Evolutionary conservation across 345 rosid genomes (phyloP), one percentile per base, ranked within the genome.

Genomic region (Linum lewisii): DNA sequence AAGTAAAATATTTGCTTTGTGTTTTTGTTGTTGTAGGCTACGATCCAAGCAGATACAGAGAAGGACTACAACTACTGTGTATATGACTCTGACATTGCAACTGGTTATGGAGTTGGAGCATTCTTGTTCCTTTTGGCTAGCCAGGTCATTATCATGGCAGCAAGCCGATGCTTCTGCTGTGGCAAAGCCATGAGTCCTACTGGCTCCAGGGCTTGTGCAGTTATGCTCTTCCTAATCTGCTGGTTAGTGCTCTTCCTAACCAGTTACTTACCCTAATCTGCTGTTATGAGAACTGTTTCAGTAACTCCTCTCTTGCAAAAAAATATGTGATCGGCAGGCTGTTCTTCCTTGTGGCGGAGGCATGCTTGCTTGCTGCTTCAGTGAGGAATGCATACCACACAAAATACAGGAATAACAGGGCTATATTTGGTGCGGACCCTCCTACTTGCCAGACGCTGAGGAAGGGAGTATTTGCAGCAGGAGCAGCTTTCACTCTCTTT

Each of bases 121-220:
- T 85, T 93, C 49, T 64, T 77, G 66, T 85, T 93, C 69, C 91
- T 93, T 57, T 53, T 89, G 72, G 68, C 63, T 21, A 75, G 89
- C 65, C 99, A 93, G 66, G 77, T 70, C 67, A 70, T 93, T 60
- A 75, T 93, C n/a, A 93, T 88, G 97, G 80, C 37, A 11, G 97
- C 85, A n/a, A 88, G 86, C 71, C 67, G 82, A 58, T 93, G 99
- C 77, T 87, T 89, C 82, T 93, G 97, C 85, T 89, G 95, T 22
- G 97, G 95, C 20, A 85, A 77, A 75, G 65, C 94, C 11, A 78
- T 93, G 44, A 83, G 72, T 68, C 91, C 95, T 1, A 80, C 88
- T 7, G 94, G 99, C 44, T 83, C 97, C 19, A 88, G 97, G 57
- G 97, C 97, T 59, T 85, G 83, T 66, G 88, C 95, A 8, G 72